phyloP scores from a whole-genome alignment of 176 grass and related monocot species.

The Oryza officinalis region DNA sequence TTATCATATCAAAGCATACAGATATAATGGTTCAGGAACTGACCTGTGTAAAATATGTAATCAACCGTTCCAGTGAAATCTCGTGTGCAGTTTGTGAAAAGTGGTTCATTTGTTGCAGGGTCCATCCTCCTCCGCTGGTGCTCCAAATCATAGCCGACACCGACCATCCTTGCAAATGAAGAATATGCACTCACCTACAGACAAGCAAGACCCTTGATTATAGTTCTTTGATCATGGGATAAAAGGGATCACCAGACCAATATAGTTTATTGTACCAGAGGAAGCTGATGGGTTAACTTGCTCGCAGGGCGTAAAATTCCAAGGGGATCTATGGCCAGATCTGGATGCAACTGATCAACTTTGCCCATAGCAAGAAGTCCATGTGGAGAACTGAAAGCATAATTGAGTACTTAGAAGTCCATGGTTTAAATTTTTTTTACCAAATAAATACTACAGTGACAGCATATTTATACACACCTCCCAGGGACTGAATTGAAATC shows the following conservation, averaged over 20 bases:
- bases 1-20: constrained; percentile 32
- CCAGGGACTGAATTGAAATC: constrained; percentile 96
- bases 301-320: constrained; percentile 80
- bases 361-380: constrained; percentile 88
- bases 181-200: constrained; percentile 97
- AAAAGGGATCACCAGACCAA: constrained; percentile 16
- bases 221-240: constrained; percentile 7
- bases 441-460: not conserved
- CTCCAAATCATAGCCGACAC: constrained; percentile 67
- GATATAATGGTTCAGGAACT: constrained; percentile 12
- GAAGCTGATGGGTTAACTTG: constrained; percentile 97
- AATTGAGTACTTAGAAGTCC: constrained; percentile 33
- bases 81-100: constrained; percentile 97
- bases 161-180: constrained; percentile 86
- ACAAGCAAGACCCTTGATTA: constrained; percentile 31
- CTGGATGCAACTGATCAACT: constrained; percentile 94
- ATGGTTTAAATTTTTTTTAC: not conserved
- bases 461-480: constrained; percentile 51
- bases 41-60: constrained; percentile 99
- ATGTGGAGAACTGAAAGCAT: constrained; percentile 82
- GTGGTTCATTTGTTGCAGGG: constrained; percentile 85
- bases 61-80: constrained; percentile 95
- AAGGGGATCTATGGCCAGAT: constrained; percentile 83
- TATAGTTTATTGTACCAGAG: constrained; percentile 66
- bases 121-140: constrained; percentile 97